These are phyloP conservation scores for Leccinum colubrinum DNA, from an alignment of 1,284 basidiomycete species.

Conservation along the genomic window DNA sequence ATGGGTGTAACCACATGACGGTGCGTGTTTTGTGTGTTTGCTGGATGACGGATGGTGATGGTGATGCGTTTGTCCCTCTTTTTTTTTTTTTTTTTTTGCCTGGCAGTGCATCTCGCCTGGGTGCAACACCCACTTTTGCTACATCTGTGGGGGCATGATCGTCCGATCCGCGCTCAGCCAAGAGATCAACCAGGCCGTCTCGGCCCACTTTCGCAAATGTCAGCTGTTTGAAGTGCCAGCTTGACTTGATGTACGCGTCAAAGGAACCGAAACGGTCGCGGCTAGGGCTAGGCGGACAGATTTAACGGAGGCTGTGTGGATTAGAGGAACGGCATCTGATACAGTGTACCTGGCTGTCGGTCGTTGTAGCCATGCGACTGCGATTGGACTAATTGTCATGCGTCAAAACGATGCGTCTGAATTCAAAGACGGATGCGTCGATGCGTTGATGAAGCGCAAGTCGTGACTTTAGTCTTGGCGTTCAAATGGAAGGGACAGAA, in stretches of 20 bases:
- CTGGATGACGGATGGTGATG: not conserved
- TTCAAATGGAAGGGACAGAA: not conserved
- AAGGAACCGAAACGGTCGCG: not conserved
- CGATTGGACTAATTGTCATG: not conserved
- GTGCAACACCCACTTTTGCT: conserved; percentile 67
- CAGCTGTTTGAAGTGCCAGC: conserved; percentile 37
- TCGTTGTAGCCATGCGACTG: not conserved
- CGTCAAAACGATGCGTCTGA: not conserved
- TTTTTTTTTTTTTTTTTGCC: not conserved
- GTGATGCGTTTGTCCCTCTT: not conserved
- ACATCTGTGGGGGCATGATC: conserved; percentile 53
- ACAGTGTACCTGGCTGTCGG: not conserved
- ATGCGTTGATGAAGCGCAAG: not conserved
- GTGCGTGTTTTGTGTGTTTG: conserved; percentile 35
- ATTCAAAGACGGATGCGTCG: not conserved
- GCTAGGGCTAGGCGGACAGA: not conserved
- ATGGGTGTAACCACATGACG: conserved; percentile 67
- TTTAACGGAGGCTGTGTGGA: not conserved
- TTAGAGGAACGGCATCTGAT: not conserved
- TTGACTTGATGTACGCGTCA: conserved; percentile 2
- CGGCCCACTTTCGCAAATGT: conserved; percentile 47
- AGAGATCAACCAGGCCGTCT: conserved; percentile 43
- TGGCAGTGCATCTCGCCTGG: conserved; percentile 56
- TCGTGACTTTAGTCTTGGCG: not conserved
- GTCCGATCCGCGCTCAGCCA: conserved; percentile 44